Conservation (phyloP, 2,329 filamentous ascomycete genomes). For the Rhynchosporium agropyri region DNA sequence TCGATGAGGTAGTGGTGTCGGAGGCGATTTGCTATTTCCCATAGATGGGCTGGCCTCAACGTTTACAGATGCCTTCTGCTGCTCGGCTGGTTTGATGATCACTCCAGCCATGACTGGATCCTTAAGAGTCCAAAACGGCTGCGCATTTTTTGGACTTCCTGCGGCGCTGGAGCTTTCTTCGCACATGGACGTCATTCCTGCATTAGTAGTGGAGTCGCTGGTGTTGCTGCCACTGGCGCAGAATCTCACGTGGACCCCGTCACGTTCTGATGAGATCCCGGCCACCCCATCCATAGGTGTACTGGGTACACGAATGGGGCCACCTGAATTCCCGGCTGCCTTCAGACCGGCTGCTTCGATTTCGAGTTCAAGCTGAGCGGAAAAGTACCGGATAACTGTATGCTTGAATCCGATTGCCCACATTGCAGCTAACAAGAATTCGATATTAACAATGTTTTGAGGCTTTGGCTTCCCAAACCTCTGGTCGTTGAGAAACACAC, state of each 20-base stretch:
- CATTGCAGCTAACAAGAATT: conserved; percentile 80
- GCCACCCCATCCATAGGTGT: conserved; percentile 30
- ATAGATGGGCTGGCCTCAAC: background rate
- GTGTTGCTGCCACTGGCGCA: background rate
- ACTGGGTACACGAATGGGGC: conserved; percentile 18
- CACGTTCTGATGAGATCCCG: conserved; percentile 25
- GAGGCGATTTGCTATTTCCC: background rate
- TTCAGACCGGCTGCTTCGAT: conserved; percentile 53
- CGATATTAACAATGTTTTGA: conserved; percentile 53
- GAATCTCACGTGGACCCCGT: conserved; percentile 30
- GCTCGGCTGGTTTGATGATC: background rate
- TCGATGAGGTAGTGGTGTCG: conserved; percentile 24
- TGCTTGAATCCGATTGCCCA: conserved; percentile 74
- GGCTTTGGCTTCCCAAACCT: conserved; percentile 43
- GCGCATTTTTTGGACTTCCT: conserved; percentile 15
- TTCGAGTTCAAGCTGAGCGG: conserved; percentile 84
- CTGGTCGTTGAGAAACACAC: conserved; percentile 81
- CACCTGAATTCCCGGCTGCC: background rate
- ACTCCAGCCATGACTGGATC: background rate
- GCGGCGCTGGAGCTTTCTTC: conserved; percentile 12
- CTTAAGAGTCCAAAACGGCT: background rate
- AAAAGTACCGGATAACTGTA: conserved; percentile 76
- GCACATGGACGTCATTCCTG: background rate
- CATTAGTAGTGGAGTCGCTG: background rate
- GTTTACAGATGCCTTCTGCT: background rate